phyloP scores from a whole-genome alignment of 768 basidiomycete genomes.

The Bullera alba region DNA sequence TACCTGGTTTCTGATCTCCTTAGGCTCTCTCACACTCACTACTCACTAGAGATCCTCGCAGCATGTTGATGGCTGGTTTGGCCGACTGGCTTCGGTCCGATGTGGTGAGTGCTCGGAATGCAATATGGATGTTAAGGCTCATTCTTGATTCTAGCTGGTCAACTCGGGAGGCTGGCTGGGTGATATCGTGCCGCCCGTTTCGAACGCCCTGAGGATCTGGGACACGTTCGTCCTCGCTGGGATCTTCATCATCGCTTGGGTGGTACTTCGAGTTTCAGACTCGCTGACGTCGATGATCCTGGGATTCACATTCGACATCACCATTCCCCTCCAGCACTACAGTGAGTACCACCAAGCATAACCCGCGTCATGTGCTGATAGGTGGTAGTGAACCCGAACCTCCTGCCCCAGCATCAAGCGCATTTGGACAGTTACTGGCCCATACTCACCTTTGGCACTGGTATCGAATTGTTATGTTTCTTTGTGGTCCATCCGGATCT shows the following conservation, averaged over 20 bases:
- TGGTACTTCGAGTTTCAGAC: slow-evolving; percentile 5
- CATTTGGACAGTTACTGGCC: slow-evolving; percentile 34
- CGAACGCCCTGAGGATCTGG: slow-evolving; percentile 13
- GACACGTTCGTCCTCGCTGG: slow-evolving; percentile 11
- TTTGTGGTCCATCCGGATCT: slow-evolving; percentile 28
- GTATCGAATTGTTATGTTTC: slow-evolving; percentile 16
- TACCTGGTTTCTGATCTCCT: too few species aligned
- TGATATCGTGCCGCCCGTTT: slow-evolving; percentile 8
- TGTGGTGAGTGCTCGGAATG: neutral
- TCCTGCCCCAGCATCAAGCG: neutral
- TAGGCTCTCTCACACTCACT: too few species aligned
- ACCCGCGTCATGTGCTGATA: neutral
- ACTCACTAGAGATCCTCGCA: too few species aligned
- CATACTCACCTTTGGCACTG: slow-evolving; percentile 13
- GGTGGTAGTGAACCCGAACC: neutral
- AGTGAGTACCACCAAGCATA: slow-evolving; percentile 6
- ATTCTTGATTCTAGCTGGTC: slow-evolving; percentile 8
- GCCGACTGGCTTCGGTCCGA: neutral
- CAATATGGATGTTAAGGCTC: neutral
- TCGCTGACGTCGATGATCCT: slow-evolving; percentile 9
- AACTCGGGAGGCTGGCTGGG: slow-evolving; percentile 19
- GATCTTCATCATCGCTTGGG: slow-evolving; percentile 12
- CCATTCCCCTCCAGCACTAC: slow-evolving; percentile 19
- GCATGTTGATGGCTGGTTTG: neutral
- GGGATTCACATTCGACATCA: slow-evolving; percentile 13